phyloP scores from a whole-genome alignment of 164 flowering plant genomes.

The grape (Vitis vinifera) region DNA sequence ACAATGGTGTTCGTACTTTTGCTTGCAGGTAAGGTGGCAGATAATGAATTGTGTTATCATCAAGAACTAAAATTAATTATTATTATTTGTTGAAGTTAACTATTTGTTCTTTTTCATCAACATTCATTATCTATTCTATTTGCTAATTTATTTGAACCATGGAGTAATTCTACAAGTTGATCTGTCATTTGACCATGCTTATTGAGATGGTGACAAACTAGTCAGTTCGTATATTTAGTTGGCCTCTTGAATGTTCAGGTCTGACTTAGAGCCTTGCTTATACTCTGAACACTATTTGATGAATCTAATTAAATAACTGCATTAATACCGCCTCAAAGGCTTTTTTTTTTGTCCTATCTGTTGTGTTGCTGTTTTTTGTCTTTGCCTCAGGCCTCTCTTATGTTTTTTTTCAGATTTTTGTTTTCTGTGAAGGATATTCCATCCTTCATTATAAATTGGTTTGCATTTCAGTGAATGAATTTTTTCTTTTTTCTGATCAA shows the following conservation, averaged over 20 bases:
- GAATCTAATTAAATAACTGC: no score
- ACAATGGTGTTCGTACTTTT: slow-evolving; percentile 88
- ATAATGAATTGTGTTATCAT: neutral
- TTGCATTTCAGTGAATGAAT: no score
- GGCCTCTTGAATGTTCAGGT: neutral
- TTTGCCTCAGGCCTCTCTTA: no score
- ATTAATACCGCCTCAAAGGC: no score
- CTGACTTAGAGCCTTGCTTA: neutral
- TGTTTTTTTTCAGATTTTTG: no score
- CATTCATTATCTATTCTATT: neutral
- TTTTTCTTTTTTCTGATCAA: no score
- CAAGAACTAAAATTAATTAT: neutral
- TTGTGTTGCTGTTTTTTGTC: no score
- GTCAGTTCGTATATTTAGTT: neutral
- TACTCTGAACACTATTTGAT: no score
- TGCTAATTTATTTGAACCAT: neutral
- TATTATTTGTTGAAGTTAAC: neutral
- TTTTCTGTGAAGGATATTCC: no score
- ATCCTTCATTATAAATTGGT: no score
- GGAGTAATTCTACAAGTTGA: neutral
- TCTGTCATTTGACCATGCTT: neutral
- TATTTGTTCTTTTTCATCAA: neutral
- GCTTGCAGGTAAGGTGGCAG: slow-evolving; percentile 80
- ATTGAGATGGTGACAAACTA: no score
- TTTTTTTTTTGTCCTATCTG: no score